phyloP scores from a whole-genome alignment of 2,329 filamentous ascomycete genomes.

The Stylonectria norvegica region DNA sequence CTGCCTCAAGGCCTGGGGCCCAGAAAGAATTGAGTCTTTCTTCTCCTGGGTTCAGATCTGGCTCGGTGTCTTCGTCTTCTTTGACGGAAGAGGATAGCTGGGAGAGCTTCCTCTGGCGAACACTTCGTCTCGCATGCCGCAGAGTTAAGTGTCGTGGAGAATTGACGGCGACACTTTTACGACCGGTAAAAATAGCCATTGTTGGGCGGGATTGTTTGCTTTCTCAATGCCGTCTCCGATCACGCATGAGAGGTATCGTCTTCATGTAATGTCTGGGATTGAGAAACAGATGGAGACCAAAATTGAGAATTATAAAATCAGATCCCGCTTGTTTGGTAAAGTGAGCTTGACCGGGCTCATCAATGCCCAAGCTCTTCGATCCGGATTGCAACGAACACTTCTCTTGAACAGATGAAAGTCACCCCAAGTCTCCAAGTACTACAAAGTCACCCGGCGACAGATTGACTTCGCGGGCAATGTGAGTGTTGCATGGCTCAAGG shows the following conservation, averaged over 20 bases:
- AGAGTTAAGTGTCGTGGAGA: constrained; percentile 12
- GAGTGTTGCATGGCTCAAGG: no score
- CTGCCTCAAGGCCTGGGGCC: constrained; percentile 16
- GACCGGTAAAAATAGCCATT: constrained; percentile 16
- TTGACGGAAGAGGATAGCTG: neutral
- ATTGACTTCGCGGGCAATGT: no score
- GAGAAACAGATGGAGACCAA: neutral
- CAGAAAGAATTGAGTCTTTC: constrained; percentile 18
- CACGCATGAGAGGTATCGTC: neutral
- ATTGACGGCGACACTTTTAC: constrained; percentile 11
- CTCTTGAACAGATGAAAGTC: no score
- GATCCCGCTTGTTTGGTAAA: neutral
- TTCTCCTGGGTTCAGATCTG: constrained; percentile 10
- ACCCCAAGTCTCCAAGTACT: no score
- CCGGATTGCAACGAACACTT: no score
- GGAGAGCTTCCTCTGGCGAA: neutral
- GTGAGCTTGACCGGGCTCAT: neutral
- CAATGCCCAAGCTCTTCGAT: neutral
- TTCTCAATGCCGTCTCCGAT: no score
- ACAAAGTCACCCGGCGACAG: no score
- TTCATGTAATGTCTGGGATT: neutral
- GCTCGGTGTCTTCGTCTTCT: neutral
- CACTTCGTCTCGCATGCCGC: constrained; percentile 2
- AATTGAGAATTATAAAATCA: neutral
- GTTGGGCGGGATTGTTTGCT: neutral